Evolutionary conservation across 2,329 filamentous ascomycete genomes (phyloP).

Genomic region (Ophiostoma angusticollis): DNA sequence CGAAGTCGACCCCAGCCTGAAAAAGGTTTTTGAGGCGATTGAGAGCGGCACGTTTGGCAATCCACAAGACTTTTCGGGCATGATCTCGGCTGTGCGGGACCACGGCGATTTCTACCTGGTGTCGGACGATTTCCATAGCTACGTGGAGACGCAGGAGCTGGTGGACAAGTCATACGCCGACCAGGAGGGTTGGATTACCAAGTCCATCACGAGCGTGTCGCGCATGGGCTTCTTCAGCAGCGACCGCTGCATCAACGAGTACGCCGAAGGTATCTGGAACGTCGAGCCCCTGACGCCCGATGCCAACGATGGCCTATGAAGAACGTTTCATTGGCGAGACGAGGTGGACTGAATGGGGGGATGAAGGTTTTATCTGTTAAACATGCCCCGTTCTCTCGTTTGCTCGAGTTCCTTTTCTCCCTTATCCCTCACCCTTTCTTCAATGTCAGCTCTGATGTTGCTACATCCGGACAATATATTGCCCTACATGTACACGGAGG

Average conservation of each 20-base stretch:
- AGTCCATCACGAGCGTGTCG: slow-evolving; percentile 76
- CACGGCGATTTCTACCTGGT: slow-evolving; percentile 97
- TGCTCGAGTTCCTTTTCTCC: too few relatives aligned
- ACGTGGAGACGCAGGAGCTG: slow-evolving; percentile 77
- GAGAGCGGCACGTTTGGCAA: slow-evolving; percentile 71
- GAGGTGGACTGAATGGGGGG: too few relatives aligned
- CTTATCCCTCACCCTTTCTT: too few relatives aligned
- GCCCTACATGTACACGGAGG: too few relatives aligned
- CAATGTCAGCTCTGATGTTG: too few relatives aligned
- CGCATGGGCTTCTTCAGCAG: slow-evolving; percentile 97
- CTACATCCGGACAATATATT: too few relatives aligned
- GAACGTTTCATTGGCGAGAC: too few relatives aligned
- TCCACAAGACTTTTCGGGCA: slow-evolving; percentile 61
- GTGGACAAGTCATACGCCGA: slow-evolving; percentile 89
- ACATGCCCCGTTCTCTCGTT: too few relatives aligned
- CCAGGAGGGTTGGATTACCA: slow-evolving; percentile 83
- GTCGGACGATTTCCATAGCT: slow-evolving; percentile 93
- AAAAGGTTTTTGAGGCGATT: slow-evolving; percentile 74
- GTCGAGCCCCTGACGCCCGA: slow-evolving; percentile 60
- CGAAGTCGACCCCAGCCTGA: slow-evolving; percentile 61
- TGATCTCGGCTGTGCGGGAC: slow-evolving; percentile 74
- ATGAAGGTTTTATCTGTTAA: too few relatives aligned
- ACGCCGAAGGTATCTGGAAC: slow-evolving; percentile 96
- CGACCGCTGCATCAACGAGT: slow-evolving; percentile 92
- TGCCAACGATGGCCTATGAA: slow-evolving; percentile 14